Base-by-base conservation (phyloP, 2,329 filamentous ascomycete species). In the Pseudogymnoascus sp. region DNA sequence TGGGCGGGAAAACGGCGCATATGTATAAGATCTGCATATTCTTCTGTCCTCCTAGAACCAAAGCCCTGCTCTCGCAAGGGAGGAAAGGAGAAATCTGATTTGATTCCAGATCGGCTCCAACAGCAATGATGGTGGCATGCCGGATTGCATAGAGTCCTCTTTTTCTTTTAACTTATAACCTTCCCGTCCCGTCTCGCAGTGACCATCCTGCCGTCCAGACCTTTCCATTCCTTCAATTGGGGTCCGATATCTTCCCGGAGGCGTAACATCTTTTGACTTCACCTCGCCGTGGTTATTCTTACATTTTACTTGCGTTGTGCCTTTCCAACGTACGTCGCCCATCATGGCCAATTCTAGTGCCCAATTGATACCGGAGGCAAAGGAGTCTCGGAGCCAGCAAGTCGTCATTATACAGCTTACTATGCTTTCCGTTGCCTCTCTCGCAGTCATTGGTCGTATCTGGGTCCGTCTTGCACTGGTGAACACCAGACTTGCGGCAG, bases 11-110 rank as follows among this genome's bases (percentile, higher is more conserved):
- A 33, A 33, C 5, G 50, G 50, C n/a, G 50, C 11, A 57, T 57
- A 33, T 57, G 28, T 57, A 33, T 33, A 57, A 57, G 50, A 57
- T 57, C 50, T 57, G 50, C 50, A 8, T 57, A 19, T 33, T 33
- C n/a, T 57, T 57, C 26, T 33, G 10, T 31, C 17, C 50, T 28
- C 28, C n/a, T 57, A 57, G 33, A 53, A 57, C 50, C 50, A 28
- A 57, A 19, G 28, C 50, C 50, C 50, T 57, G 50, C 17, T 57
- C 28, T 57, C n/a, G 50, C 50, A 57, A 57, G 26, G 50, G 50
- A 53, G 28, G 50, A 57, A 57, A 57, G 50, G 50, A 10, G 50
- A 33, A 33, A 8, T 13, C 28, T n/a, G 28, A 57, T 57, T 57
- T 57, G n/a, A 33, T 57, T 33, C 50, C 50, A 31, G n/a, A 57